Base-by-base conservation (phyloP, 495 filamentous ascomycete genomes). In the Lasiosphaeria miniovina region DNA sequence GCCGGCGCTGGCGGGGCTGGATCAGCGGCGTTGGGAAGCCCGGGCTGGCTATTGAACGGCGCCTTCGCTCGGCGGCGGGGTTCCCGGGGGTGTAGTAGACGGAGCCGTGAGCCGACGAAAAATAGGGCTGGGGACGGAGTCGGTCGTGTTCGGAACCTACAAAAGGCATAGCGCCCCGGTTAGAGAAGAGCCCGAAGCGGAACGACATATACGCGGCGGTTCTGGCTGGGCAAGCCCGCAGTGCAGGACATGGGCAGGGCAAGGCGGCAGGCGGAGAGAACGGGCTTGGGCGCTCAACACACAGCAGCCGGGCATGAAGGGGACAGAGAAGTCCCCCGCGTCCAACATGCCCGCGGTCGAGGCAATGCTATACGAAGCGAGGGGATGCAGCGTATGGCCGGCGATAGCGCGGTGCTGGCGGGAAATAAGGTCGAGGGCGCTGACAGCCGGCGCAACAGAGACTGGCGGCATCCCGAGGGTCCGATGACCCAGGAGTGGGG, bases 1-100 rank as follows among this genome's bases (percentile, higher is more conserved):
- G 80, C 31, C 82, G 72, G 57, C 80, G 77, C 24, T 72, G 72
- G 56, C 81, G 77, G 49, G 82, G 76, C 61, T 74, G 73, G 56
- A 80, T 83, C 41, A 77, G 72, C 49, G 81, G 78, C 32, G 68
- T 70, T 34, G 81, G 81, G 55, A 79, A 74, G 15, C 57, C 61
- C 36, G 73, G 64, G n/a, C 53, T 53, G 40, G 54, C 38, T 12
- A 50, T n/a, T 7, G 51, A 24, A 51, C 71, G 71, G 61, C 67
- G 61, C 45, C 71, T 67, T 51, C 67, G 68, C 36, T 73, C 71
- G 57, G 59, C 71, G 57, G 59, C 41, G 12, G 67, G 55, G 9
- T 54, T 63, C 48, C 65, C 59, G 17, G 77, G 77, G n/a, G 72
- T 67, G 64, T 78, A 79, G 57, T 74, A 76, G 36, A 79, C 63